A percentile compares a stretch with the other conserved stretches of the same genome.
These are phyloP conservation scores for Neofusicoccum laricinum DNA, from an alignment of 2,329 filamentous ascomycete genomes.

Conservation along the genomic window DNA sequence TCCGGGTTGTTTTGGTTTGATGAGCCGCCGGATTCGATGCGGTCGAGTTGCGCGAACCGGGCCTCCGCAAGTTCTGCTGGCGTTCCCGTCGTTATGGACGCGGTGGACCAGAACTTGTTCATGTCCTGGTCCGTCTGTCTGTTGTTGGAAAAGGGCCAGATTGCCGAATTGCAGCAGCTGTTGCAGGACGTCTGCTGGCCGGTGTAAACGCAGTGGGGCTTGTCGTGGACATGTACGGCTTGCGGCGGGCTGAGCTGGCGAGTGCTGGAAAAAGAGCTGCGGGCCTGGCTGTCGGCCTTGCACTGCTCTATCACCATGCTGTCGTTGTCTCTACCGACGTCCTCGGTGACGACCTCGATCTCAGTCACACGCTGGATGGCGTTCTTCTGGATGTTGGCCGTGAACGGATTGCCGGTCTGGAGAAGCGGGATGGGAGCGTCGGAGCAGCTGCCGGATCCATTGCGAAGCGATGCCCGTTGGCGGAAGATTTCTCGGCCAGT, in stretches of 20 bases:
- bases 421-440: slow-evolving; percentile 21
- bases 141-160: not conserved
- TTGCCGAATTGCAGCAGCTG: not conserved
- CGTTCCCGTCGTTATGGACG: not conserved
- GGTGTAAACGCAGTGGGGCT: not conserved
- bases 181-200: not conserved
- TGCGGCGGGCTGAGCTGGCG: not conserved
- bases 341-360: slow-evolving; percentile 54
- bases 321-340: slow-evolving; percentile 40
- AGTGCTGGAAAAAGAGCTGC: slow-evolving; percentile 30
- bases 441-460: not conserved
- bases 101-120: not conserved
- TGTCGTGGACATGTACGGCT: not conserved
- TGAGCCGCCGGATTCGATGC: not conserved
- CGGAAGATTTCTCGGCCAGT: slow-evolving; percentile 65
- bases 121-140: not conserved
- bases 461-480: slow-evolving; percentile 56
- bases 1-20: not conserved
- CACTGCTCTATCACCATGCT: not conserved
- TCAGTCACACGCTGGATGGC: slow-evolving; percentile 56
- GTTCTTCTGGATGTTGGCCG: slow-evolving; percentile 25
- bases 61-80: not conserved
- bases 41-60: not conserved
- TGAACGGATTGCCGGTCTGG: slow-evolving; percentile 42
- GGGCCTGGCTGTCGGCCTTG: slow-evolving; percentile 16